phyloP scores from a whole-genome alignment of 768 basidiomycete genomes.

The Nidularia pulvinata region DNA sequence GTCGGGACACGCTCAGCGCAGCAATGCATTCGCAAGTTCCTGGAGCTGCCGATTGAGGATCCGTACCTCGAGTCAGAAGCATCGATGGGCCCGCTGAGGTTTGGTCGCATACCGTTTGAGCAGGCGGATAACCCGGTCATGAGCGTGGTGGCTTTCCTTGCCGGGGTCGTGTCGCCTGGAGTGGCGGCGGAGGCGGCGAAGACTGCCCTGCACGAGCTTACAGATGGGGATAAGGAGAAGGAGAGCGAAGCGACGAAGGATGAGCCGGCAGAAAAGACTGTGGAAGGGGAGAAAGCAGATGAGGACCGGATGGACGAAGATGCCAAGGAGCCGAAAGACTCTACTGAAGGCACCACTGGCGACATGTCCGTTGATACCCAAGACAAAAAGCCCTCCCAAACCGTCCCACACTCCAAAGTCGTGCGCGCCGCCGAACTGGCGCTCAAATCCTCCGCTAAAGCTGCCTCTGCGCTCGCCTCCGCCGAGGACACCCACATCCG shows the following conservation, averaged over 20 bases:
- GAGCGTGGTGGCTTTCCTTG: conserved; percentile 97
- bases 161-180: conserved; percentile 87
- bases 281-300: conserved; percentile 25
- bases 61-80: conserved; percentile 82
- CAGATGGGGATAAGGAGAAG: conserved; percentile 50
- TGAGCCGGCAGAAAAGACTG: conserved; percentile 21
- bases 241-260: conserved; percentile 23
- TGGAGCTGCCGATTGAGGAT: conserved; percentile 96
- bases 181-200: conserved; percentile 96
- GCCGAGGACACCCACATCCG: conserved; percentile 85
- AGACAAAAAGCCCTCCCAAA: conserved; percentile 30
- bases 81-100: conserved; percentile 74
- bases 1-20: conserved; percentile 91
- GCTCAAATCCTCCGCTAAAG: conserved; percentile 85
- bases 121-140: conserved; percentile 98
- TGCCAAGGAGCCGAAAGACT: conserved; percentile 13
- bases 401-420: conserved; percentile 71
- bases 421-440: conserved; percentile 86
- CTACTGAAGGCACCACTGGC: conserved; percentile 8
- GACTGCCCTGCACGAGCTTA: conserved; percentile 81
- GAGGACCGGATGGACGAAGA: conserved; percentile 53
- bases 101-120: conserved; percentile 85
- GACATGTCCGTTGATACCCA: conserved; percentile 1
- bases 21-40: conserved; percentile 94
- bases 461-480: conserved; percentile 77